Percentiles rank a stretch among this genome's conserved stretches.
Evolutionary conservation across 148 eudicot genomes (phyloP).

Genomic region (Rhododendron griersonianum): DNA sequence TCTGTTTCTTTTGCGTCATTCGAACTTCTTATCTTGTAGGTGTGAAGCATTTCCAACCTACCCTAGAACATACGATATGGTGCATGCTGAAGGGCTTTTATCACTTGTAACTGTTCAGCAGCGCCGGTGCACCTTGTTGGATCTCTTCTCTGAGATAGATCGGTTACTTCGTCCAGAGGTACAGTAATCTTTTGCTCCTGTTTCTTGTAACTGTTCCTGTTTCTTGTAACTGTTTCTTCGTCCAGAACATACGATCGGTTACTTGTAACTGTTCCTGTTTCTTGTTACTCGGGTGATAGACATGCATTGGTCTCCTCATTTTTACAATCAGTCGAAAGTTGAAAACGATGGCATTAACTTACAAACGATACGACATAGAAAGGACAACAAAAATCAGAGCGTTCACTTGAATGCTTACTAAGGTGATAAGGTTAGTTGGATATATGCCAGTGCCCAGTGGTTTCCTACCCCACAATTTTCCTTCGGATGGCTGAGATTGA

Average conservation of each 20-base stretch:
- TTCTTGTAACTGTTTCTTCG: not conserved
- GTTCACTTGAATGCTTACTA: not conserved
- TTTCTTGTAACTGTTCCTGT: not conserved
- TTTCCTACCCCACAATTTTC: not conserved
- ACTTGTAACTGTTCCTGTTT: not conserved
- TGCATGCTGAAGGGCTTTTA: conserved; percentile 87
- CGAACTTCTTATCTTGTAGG: conserved; percentile 34
- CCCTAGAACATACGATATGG: conserved; percentile 92
- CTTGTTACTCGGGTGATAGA: not conserved
- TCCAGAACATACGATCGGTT: too few relatives aligned
- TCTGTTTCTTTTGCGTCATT: not conserved
- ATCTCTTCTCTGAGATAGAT: conserved; percentile 84
- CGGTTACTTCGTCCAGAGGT: conserved; percentile 99
- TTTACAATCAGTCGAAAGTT: not conserved
- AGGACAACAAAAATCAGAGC: not conserved
- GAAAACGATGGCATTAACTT: not conserved
- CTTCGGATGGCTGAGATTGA: not conserved
- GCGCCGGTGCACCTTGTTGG: conserved; percentile 54
- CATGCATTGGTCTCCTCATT: not conserved
- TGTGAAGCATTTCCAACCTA: conserved; percentile 97
- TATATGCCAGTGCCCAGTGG: not conserved
- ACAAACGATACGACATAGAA: not conserved
- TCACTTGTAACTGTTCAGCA: conserved; percentile 57
- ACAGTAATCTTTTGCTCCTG: conserved; percentile 10
- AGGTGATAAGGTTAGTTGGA: not conserved